Conservation (phyloP, 176 grass and related monocot genomes). For the Oropetium thomaeum region DNA sequence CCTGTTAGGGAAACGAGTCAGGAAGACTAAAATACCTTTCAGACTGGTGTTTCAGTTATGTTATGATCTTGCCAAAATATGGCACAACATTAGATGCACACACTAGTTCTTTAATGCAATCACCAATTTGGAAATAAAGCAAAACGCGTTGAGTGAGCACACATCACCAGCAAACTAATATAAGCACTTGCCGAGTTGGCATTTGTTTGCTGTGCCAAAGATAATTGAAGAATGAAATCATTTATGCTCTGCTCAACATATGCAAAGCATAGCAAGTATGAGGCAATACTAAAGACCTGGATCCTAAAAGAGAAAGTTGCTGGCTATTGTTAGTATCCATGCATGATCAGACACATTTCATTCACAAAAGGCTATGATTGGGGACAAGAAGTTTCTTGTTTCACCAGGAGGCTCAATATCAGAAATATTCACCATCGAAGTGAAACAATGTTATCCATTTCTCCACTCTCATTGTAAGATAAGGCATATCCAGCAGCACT, state of each 20-base stretch:
- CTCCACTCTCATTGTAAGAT: background rate
- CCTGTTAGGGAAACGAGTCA: conserved; percentile 47
- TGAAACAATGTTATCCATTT: background rate
- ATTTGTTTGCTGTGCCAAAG: conserved; percentile 12
- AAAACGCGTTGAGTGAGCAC: background rate
- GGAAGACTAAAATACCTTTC: background rate
- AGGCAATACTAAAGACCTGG: background rate
- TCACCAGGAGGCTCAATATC: background rate
- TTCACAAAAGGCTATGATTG: background rate
- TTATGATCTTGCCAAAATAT: conserved; percentile 1
- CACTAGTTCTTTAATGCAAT: background rate
- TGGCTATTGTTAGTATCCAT: background rate
- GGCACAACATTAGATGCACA: background rate
- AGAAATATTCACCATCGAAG: background rate
- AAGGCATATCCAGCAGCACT: background rate
- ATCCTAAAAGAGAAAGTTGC: background rate
- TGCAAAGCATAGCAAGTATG: conserved; percentile 7
- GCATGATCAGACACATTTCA: background rate
- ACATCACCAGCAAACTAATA: background rate
- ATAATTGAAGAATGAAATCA: background rate
- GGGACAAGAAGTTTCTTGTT: background rate
- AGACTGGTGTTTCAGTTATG: background rate
- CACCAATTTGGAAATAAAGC: background rate
- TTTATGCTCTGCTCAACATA: background rate
- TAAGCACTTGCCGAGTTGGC: background rate